phyloP scores from a whole-genome alignment of 169 alveolate species.

The Theileria sp. region DNA sequence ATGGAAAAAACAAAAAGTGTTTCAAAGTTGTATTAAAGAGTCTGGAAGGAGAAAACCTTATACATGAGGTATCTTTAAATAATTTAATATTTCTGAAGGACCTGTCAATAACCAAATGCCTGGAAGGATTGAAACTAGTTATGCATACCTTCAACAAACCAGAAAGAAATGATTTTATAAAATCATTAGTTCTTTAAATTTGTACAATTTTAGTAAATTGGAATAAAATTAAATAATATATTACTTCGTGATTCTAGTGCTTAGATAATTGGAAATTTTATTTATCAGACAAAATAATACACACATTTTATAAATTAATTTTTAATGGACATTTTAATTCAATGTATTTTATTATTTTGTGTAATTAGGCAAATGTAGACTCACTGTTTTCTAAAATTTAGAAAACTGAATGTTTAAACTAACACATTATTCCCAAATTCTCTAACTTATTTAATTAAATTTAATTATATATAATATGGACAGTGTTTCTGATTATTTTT shows the following conservation, averaged over 20 bases:
- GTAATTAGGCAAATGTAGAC: not conserved
- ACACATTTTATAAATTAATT: not conserved
- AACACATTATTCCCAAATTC: not conserved
- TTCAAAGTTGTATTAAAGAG: conserved; percentile 37
- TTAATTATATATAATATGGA: not conserved
- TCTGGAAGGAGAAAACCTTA: conserved; percentile 27
- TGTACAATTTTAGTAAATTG: not conserved
- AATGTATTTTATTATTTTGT: not conserved
- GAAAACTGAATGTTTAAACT: not conserved
- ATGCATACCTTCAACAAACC: conserved; percentile 53
- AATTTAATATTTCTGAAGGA: conserved; percentile 19
- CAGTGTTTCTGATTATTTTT: not conserved
- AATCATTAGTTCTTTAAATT: conserved; percentile 11
- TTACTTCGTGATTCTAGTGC: conserved; percentile 18
- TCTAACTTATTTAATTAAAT: too few relatives aligned
- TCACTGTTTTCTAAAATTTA: not conserved
- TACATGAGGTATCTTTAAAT: conserved; percentile 18
- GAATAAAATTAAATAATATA: not conserved
- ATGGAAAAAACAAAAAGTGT: conserved; percentile 54
- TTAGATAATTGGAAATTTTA: not conserved
- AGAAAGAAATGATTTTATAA: conserved; percentile 31
- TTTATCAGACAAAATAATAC: not conserved
- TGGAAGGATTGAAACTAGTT: conserved; percentile 47
- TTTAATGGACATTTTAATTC: not conserved
- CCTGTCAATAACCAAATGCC: conserved; percentile 62